These are phyloP conservation scores for Penstemon davidsonii DNA, from an alignment of 257 asterid genomes.

Conservation along the genomic window DNA sequence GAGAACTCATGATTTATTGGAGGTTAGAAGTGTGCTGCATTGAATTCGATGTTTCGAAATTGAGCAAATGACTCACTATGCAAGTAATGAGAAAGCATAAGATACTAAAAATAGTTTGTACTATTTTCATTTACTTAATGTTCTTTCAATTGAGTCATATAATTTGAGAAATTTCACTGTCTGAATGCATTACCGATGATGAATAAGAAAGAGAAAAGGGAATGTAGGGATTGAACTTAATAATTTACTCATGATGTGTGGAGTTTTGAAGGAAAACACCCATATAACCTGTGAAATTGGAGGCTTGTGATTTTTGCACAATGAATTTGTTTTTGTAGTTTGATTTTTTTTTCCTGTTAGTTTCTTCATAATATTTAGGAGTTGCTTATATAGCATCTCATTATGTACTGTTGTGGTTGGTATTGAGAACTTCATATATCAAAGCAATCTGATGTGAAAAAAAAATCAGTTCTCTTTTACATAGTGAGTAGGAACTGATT, in stretches of 20 bases:
- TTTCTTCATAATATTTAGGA: not conserved
- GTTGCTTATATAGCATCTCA: not conserved
- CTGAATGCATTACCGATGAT: not conserved
- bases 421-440: not conserved
- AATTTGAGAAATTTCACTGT: conserved; percentile 5
- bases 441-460: not conserved
- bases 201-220: not conserved
- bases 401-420: not conserved
- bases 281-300: not conserved
- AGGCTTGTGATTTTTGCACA: not conserved
- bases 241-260: not conserved
- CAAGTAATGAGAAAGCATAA: not conserved
- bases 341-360: not conserved
- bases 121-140: not conserved
- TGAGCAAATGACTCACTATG: not conserved
- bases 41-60: not conserved
- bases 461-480: no score
- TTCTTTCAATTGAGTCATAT: not conserved
- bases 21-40: conserved; percentile 48
- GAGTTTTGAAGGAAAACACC: not conserved
- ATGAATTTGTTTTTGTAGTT: not conserved
- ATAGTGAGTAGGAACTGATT: no score
- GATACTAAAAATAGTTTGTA: not conserved
- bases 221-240: not conserved
- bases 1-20: conserved; percentile 91